phyloP scores from a whole-genome alignment of 1,139 yeast species.

The Saccharomycopsis hybrid region DNA sequence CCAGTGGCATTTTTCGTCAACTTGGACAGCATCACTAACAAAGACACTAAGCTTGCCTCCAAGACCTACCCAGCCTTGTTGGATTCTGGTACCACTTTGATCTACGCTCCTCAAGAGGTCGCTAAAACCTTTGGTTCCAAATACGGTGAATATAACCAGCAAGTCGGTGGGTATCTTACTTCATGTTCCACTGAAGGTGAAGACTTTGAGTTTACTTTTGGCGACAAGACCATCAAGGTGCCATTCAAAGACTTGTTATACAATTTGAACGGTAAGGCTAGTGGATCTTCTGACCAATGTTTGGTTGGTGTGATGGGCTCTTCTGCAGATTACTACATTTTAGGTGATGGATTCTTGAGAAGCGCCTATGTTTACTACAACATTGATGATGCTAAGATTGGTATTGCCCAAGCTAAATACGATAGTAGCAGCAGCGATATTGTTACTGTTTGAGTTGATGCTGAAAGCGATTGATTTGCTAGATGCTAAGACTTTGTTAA shows the following conservation, averaged over 20 bases:
- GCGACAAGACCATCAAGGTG: slow-evolving; percentile 35
- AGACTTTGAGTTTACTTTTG: slow-evolving; percentile 34
- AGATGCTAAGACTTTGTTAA: no score
- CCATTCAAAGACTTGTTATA: slow-evolving; percentile 28
- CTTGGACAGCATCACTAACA: slow-evolving; percentile 10
- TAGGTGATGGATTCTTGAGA: slow-evolving; percentile 47
- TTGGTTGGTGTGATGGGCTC: slow-evolving; percentile 23
- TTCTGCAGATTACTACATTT: slow-evolving; percentile 24
- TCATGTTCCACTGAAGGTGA: slow-evolving; percentile 24
- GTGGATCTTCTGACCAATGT: slow-evolving; percentile 8
- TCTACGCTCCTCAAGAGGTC: slow-evolving; percentile 18
- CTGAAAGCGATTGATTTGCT: no score
- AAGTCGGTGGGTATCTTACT: slow-evolving; percentile 24
- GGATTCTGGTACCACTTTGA: slow-evolving; percentile 34
- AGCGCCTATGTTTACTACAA: slow-evolving; percentile 47
- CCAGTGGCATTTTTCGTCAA: slow-evolving; percentile 20
- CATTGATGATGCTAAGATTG: slow-evolving; percentile 40
- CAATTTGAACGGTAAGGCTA: slow-evolving; percentile 9
- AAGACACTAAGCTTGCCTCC: slow-evolving; percentile 23
- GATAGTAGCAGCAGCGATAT: neutral
- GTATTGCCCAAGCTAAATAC: slow-evolving; percentile 40
- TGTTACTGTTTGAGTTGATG: neutral
- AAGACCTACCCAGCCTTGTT: slow-evolving; percentile 32
- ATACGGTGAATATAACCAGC: slow-evolving; percentile 22
- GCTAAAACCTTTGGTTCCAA: slow-evolving; percentile 12